Base-by-base conservation (phyloP, 768 basidiomycete genomes). In the Tulasnella sp. region DNA sequence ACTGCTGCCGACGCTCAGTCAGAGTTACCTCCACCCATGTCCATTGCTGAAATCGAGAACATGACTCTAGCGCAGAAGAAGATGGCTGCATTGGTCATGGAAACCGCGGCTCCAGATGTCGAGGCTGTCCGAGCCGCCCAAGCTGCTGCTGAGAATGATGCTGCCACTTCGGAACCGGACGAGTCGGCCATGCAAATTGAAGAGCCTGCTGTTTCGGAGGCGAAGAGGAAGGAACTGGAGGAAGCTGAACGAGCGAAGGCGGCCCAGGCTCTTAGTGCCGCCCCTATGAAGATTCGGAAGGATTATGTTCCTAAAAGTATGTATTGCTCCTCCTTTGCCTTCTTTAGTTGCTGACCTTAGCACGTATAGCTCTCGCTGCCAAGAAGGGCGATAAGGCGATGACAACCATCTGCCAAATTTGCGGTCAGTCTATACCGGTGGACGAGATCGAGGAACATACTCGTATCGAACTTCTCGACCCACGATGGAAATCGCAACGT, bases 11-110 rank as follows among this genome's bases (percentile, higher is more conserved):
- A 99, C 82, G 90, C 93, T 75, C 90, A 90, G 52, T 89, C 93
- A 14, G 96, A 99, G 81, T 86, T 99, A 34, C 97, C 97, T 14
- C 91, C 93, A n/a, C 97, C 97, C 0, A 98, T 97, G 91, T 96
- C 89, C 79, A 89, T 97, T 22, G 91, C 94, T 80, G 94, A 97
- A 81, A 91, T 99, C 14, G 93, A 97, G 84, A 95, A 89, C 80
- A 97, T 98, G 94, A 96, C 95, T 2, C 85, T 99, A 37, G 93
- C 95, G 2, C 96, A 99, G 86, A 98, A 97, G 85, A 89, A 95
- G 79, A 97, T 97, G 96, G 94, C 96, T 1, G 92, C 94, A 2
- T 95, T 97, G 93, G 91, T 99, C 81, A 97, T 96, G 93, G 97
- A 98, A 83, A 94, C 92, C 36, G 93, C 93, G 0, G 93, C 86